A percentile compares a stretch with the other conserved stretches of the same genome.
phyloP scores from a whole-genome alignment of 345 rosid species.

The Corchorus olitorius region DNA sequence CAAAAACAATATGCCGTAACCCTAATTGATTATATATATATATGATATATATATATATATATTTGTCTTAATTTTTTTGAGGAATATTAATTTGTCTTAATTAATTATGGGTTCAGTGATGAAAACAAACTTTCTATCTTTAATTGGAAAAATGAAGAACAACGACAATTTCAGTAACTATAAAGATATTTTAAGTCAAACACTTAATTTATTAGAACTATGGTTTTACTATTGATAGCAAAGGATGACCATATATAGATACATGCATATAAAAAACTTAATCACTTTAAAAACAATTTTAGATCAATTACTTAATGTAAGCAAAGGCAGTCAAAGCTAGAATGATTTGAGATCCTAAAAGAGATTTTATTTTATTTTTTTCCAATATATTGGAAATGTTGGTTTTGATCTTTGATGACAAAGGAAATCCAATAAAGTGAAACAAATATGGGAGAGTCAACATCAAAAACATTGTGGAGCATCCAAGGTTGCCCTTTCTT shows the following conservation, averaged over 20 bases:
- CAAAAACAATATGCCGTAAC: too few species aligned
- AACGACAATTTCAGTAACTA: too few species aligned
- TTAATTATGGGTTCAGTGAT: not conserved
- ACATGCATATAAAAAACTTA: not conserved
- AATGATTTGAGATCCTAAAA: not conserved
- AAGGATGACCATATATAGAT: not conserved
- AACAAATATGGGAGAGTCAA: not conserved
- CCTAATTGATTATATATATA: too few species aligned
- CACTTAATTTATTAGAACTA: not conserved
- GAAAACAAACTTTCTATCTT: not conserved
- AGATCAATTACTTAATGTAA: not conserved
- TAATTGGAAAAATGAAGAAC: not conserved
- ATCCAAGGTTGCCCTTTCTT: constrained; percentile 9
- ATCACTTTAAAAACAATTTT: not conserved
- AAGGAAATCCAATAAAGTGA: constrained; percentile 1
- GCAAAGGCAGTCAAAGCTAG: not conserved
- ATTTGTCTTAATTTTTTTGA: not conserved
- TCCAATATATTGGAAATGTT: not conserved
- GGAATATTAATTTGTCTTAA: not conserved
- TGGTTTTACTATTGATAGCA: too few species aligned
- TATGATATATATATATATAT: too few species aligned
- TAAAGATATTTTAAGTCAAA: not conserved
- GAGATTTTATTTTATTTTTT: not conserved
- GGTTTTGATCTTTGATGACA: not conserved
- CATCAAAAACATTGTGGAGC: not conserved